Percentiles rank a stretch among this genome's conserved stretches.
Evolutionary conservation across 2,329 filamentous ascomycete species (phyloP).

Genomic region (Amauroascus niger): DNA sequence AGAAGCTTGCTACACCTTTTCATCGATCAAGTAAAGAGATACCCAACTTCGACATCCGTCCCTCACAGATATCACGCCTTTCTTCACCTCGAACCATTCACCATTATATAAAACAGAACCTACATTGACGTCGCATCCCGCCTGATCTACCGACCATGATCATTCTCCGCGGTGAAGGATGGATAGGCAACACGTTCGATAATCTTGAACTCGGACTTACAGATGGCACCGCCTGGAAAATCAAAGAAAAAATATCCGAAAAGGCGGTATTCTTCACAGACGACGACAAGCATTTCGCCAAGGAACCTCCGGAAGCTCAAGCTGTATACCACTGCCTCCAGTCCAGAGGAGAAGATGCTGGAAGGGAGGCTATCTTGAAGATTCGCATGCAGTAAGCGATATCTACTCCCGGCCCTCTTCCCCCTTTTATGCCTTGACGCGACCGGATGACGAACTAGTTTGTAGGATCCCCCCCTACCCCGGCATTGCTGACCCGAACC

Average conservation of each 20-base stretch:
- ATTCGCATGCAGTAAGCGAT: conserved; percentile 11
- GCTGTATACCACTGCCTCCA: conserved; percentile 13
- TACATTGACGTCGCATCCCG: background rate
- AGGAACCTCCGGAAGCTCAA: conserved; percentile 4
- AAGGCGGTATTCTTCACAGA: background rate
- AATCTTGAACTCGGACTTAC: background rate
- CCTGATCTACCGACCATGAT: background rate
- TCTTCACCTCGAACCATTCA: too few species aligned
- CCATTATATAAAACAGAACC: too few species aligned
- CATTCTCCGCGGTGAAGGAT: background rate
- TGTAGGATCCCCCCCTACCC: background rate
- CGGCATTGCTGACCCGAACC: background rate
- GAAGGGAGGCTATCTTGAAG: conserved; percentile 13
- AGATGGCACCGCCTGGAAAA: background rate
- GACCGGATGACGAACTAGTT: background rate
- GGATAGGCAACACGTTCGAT: conserved; percentile 3
- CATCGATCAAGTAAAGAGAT: too few species aligned
- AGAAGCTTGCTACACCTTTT: too few species aligned
- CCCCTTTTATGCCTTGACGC: background rate
- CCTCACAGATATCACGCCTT: too few species aligned
- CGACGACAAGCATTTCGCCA: background rate
- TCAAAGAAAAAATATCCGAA: conserved; percentile 4
- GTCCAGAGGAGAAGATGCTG: background rate
- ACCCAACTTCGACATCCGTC: too few species aligned
- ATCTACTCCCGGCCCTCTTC: background rate